These are phyloP conservation scores for Pseudogymnoascus sp. DNA, from an alignment of 2,329 filamentous ascomycete species.

Conservation along the genomic window DNA sequence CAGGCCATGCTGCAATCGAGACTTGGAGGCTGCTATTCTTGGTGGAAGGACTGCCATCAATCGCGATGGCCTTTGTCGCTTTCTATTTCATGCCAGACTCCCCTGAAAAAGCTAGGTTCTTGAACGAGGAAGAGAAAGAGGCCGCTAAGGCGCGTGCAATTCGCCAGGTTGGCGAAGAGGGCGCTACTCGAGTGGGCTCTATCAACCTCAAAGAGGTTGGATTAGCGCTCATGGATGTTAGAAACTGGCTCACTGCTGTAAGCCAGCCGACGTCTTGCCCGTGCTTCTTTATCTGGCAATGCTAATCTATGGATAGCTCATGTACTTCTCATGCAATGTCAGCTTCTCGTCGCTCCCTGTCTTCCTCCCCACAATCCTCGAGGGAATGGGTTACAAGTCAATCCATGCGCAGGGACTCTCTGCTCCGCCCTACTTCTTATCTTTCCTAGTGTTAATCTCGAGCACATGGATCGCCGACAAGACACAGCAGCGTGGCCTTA, in stretches of 20 bases:
- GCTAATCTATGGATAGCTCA: constrained; percentile 30
- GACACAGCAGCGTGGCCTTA: constrained; percentile 53
- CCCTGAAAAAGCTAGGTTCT: constrained; percentile 43
- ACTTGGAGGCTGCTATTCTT: constrained; percentile 58
- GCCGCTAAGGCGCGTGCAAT: constrained; percentile 48
- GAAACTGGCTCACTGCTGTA: constrained; percentile 41
- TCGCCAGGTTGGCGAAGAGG: constrained; percentile 43
- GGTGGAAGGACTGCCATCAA: constrained; percentile 55
- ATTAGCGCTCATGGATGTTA: constrained; percentile 39
- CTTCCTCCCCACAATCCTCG: constrained; percentile 55
- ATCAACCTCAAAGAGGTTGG: constrained; percentile 40
- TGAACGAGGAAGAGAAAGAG: constrained; percentile 34
- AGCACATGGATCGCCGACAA: constrained; percentile 59
- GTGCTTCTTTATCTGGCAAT: background rate
- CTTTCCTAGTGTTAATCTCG: constrained; percentile 53
- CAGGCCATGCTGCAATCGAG: constrained; percentile 47
- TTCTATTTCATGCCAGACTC: constrained; percentile 48
- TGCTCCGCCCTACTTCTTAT: constrained; percentile 61
- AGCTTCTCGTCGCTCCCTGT: constrained; percentile 58
- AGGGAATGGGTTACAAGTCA: constrained; percentile 58
- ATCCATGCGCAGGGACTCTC: constrained; percentile 64
- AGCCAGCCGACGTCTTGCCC: constrained; percentile 16
- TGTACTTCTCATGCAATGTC: constrained; percentile 56
- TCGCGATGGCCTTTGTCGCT: constrained; percentile 44
- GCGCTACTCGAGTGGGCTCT: constrained; percentile 39